Evolutionary conservation across 2,329 filamentous ascomycete genomes (phyloP).

Genomic region (Hypoxylon sp.): DNA sequence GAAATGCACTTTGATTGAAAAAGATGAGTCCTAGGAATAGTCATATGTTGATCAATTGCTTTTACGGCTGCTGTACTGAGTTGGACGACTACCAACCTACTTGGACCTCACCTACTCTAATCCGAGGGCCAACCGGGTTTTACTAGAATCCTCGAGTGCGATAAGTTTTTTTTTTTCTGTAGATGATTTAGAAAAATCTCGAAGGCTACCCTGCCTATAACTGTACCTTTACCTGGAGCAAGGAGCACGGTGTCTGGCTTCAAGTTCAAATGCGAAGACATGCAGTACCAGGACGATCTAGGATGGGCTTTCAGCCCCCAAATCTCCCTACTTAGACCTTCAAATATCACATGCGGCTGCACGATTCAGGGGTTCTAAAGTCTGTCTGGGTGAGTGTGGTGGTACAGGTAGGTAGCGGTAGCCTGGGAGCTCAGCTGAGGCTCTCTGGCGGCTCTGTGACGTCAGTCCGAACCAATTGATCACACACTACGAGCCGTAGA

Average conservation of each 20-base stretch:
- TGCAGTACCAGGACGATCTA: not conserved
- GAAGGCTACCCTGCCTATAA: not conserved
- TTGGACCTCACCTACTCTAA: not conserved
- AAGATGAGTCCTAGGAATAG: constrained; percentile 18
- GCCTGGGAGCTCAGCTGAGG: constrained; percentile 5
- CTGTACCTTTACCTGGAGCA: not conserved
- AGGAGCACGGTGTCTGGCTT: not conserved
- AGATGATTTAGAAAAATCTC: not conserved
- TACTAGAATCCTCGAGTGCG: not conserved
- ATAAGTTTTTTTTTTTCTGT: not conserved
- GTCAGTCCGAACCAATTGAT: not conserved
- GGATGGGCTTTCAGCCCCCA: not conserved
- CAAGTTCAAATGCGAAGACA: not conserved
- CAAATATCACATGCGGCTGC: constrained; percentile 7
- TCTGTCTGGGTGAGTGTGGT: not conserved
- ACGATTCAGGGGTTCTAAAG: constrained; percentile 4
- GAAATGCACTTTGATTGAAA: not conserved
- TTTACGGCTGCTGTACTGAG: too few relatives aligned
- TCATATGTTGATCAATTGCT: constrained; percentile 14
- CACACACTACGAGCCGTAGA: not conserved
- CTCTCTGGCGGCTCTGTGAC: not conserved
- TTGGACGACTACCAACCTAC: not conserved
- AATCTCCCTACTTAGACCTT: not conserved
- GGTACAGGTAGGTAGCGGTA: too few relatives aligned
- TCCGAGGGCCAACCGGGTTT: not conserved